Conservation (phyloP, 306 rosid species). For the Malus asiatica region DNA sequence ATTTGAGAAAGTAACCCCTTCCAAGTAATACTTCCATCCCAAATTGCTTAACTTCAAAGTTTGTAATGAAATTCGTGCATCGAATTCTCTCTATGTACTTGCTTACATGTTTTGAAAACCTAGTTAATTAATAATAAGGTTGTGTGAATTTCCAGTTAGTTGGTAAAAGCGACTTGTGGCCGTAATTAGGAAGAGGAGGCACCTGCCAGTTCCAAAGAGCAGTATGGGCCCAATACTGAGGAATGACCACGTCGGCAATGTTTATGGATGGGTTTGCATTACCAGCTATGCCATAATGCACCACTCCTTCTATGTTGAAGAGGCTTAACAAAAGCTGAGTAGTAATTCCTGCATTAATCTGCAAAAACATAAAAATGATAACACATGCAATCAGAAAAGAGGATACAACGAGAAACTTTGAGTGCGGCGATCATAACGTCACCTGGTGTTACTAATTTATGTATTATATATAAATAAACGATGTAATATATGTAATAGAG, state of each 20-base stretch:
- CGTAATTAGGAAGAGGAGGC: not conserved
- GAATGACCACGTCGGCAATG: constrained; percentile 56
- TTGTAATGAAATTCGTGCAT: no score
- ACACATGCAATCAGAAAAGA: not conserved
- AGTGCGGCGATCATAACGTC: fast-evolving
- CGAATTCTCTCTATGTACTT: no score
- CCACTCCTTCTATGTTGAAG: constrained; percentile 20
- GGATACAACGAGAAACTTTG: not conserved
- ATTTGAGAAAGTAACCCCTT: no score
- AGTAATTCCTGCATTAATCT: constrained; percentile 56
- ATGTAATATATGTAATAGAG: no score
- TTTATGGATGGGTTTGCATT: constrained; percentile 52
- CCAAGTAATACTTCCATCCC: no score
- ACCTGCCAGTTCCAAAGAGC: constrained; percentile 76
- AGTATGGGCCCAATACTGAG: constrained; percentile 43
- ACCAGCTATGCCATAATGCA: constrained; percentile 65
- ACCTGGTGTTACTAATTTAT: no score
- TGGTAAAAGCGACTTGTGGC: not conserved
- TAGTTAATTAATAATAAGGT: no score
- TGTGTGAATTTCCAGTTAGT: no score
- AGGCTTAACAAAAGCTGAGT: constrained; percentile 54
- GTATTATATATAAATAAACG: no score
- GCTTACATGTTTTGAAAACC: no score
- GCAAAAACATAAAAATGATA: not conserved
- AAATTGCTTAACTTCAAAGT: no score